Conservation (phyloP, 1,139 yeast genomes). For the Zygosaccharomyces sapae region DNA sequence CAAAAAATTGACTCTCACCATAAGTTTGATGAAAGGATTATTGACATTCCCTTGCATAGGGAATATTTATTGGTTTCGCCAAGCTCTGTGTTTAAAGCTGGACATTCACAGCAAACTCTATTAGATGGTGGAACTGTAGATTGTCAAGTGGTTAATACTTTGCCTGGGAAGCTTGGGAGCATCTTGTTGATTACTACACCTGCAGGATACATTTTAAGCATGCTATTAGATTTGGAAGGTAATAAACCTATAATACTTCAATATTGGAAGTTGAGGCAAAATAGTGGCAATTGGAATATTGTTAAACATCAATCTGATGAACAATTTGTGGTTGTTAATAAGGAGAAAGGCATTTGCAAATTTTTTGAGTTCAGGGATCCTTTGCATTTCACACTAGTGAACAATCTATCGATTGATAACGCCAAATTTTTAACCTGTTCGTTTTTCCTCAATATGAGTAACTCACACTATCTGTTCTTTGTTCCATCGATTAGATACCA, state of each 20-base stretch:
- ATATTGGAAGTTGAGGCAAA: conserved; percentile 18
- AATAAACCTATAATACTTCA: conserved; percentile 14
- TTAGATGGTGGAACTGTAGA: conserved; percentile 10
- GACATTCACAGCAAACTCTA: conserved; percentile 9
- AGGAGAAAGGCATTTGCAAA: conserved; percentile 18
- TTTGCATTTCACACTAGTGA: conserved; percentile 20
- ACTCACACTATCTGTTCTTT: conserved; percentile 19
- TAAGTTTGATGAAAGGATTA: background rate
- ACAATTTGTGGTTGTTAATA: conserved; percentile 22
- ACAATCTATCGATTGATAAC: conserved; percentile 23
- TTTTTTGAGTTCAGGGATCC: conserved; percentile 21
- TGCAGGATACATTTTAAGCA: conserved; percentile 19
- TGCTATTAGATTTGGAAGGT: conserved; percentile 12
- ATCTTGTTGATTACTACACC: conserved; percentile 16
- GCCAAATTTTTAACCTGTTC: conserved; percentile 16
- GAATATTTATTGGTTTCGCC: conserved; percentile 9
- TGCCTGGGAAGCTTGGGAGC: conserved; percentile 8
- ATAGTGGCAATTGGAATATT: conserved; percentile 22
- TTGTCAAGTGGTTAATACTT: conserved; percentile 12
- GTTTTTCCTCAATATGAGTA: conserved; percentile 15
- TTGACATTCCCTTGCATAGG: background rate
- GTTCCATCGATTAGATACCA: conserved; percentile 19
- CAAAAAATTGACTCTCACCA: background rate
- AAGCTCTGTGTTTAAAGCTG: conserved; percentile 11
- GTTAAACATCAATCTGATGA: conserved; percentile 12